phyloP scores from a whole-genome alignment of 169 alveolate species.

The Perkinsus marinus region DNA sequence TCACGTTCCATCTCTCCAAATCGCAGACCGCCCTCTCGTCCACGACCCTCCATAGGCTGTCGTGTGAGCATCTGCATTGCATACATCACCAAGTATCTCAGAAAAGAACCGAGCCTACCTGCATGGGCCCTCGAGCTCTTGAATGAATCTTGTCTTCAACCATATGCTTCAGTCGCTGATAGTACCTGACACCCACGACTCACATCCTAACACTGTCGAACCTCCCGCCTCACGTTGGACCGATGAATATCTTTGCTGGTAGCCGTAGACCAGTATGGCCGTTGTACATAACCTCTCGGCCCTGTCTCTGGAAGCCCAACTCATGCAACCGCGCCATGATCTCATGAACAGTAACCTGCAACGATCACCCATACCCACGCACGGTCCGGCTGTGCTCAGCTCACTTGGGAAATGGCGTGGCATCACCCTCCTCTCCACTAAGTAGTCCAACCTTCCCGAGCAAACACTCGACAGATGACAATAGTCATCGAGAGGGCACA shows the following conservation, averaged over 20 bases:
- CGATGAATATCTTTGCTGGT: slow-evolving; percentile 86
- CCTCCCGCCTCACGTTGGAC: slow-evolving; percentile 75
- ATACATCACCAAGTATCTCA: background rate
- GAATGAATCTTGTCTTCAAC: slow-evolving; percentile 99
- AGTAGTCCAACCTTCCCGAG: slow-evolving; percentile 74
- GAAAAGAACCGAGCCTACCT: background rate
- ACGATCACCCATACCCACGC: background rate
- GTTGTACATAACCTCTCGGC: slow-evolving; percentile 96
- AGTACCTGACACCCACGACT: slow-evolving; percentile 38
- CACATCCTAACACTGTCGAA: background rate
- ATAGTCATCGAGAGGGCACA: slow-evolving; percentile 99
- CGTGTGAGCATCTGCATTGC: slow-evolving; percentile 73
- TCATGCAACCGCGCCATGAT: slow-evolving; percentile 88
- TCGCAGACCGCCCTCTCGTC: slow-evolving; percentile 91
- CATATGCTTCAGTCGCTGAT: slow-evolving; percentile 99
- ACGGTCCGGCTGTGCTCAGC: background rate
- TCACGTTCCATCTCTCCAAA: slow-evolving; percentile 99
- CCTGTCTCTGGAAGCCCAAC: slow-evolving; percentile 88
- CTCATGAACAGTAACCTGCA: slow-evolving; percentile 83
- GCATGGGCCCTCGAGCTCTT: slow-evolving; percentile 95
- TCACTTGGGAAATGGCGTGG: slow-evolving; percentile 93
- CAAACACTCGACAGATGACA: slow-evolving; percentile 97
- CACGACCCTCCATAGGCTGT: slow-evolving; percentile 99
- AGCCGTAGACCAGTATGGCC: slow-evolving; percentile 84
- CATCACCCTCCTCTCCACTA: slow-evolving; percentile 96